Conservation (phyloP, 23 red algal genomes). For the Gracilaria caudata region DNA sequence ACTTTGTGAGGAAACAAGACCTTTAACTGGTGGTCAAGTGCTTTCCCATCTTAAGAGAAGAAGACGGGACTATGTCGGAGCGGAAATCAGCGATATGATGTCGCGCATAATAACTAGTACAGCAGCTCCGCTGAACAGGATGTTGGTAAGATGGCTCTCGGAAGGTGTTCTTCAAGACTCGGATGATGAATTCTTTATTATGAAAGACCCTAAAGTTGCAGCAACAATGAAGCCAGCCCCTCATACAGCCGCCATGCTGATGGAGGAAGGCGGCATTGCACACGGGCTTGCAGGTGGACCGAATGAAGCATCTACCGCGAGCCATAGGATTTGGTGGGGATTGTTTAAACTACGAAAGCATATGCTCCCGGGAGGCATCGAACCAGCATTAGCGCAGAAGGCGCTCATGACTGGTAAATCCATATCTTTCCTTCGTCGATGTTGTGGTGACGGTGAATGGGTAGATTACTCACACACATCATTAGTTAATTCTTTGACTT, state of each 20-base stretch:
- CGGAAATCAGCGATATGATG: conserved; percentile 64
- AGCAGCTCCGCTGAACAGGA: conserved; percentile 59
- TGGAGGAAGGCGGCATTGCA: conserved; percentile 59
- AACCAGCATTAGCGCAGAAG: conserved; percentile 48
- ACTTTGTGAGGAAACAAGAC: conserved; percentile 73
- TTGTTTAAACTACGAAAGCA: conserved; percentile 74
- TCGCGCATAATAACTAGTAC: conserved; percentile 64
- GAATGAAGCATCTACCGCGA: conserved; percentile 55
- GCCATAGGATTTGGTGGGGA: conserved; percentile 81
- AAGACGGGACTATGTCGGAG: conserved; percentile 45
- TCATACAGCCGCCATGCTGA: conserved; percentile 26
- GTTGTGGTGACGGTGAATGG: conserved; percentile 75
- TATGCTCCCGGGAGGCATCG: conserved; percentile 64
- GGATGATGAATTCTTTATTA: conserved; percentile 82
- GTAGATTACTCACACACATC: conserved; percentile 66
- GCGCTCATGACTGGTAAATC: conserved; percentile 80
- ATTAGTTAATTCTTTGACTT: conserved; percentile 19
- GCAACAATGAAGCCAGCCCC: conserved; percentile 32
- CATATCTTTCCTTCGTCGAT: conserved; percentile 75
- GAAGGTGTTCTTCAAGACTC: conserved; percentile 78
- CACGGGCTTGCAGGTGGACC: conserved; percentile 58
- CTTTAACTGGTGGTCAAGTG: conserved; percentile 63
- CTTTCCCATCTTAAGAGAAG: conserved; percentile 53
- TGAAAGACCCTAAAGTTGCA: conserved; percentile 66
- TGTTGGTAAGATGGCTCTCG: conserved; percentile 73